phyloP scores from a whole-genome alignment of 495 filamentous ascomycete species.

The Extremus antarcticus region DNA sequence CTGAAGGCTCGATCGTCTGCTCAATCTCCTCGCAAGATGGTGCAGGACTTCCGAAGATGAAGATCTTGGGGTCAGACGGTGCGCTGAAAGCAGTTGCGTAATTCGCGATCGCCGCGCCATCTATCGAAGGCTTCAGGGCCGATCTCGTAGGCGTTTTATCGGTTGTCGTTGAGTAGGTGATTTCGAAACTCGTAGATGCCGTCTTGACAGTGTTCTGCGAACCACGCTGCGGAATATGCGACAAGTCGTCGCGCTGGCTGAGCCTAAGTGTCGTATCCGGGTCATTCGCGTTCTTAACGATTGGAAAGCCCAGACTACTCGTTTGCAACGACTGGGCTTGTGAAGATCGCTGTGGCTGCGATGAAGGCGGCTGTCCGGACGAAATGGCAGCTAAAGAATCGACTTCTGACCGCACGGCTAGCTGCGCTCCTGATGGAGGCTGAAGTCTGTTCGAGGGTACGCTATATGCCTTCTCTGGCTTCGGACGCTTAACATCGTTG shows the following conservation, averaged over 20 bases:
- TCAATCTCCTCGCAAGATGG: conserved; percentile 28
- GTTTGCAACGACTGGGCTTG: conserved; percentile 23
- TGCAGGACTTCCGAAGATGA: conserved; percentile 25
- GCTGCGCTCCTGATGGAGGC: neutral
- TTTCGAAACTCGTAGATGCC: neutral
- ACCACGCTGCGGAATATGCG: neutral
- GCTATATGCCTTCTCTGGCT: neutral
- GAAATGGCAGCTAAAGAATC: neutral
- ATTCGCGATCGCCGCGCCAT: conserved; percentile 21
- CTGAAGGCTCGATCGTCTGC: conserved; percentile 34
- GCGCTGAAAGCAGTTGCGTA: conserved; percentile 21
- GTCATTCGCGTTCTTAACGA: conserved; percentile 70
- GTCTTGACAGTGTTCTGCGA: conserved; percentile 20
- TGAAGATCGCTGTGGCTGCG: conserved; percentile 18
- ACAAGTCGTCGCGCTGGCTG: conserved; percentile 46
- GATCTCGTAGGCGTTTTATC: neutral
- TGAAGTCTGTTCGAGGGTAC: neutral
- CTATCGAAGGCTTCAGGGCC: neutral
- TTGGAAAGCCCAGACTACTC: conserved; percentile 51
- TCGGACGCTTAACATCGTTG: conserved; percentile 2
- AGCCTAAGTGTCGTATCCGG: conserved; percentile 52
- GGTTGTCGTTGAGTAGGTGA: neutral
- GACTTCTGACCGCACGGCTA: neutral
- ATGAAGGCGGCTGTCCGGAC: conserved; percentile 8
- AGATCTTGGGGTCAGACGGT: neutral